Base-by-base conservation (phyloP, 2,329 filamentous ascomycete genomes). In the Cladophialophora chaetospira region DNA sequence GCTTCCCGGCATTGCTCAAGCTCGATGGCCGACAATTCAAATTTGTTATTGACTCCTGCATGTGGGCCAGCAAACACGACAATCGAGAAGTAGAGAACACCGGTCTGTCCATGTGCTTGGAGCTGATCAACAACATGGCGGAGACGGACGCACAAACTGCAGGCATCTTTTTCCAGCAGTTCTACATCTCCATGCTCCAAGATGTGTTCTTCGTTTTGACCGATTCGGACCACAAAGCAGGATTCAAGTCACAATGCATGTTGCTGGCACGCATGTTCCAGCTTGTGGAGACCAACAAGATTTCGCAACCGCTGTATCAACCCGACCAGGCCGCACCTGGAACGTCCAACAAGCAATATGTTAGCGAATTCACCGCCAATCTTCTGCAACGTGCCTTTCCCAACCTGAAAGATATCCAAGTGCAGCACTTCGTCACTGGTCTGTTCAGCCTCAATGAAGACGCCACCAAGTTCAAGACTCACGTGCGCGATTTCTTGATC, bases 11-110 rank as follows among this genome's bases (percentile, higher is more conserved):
- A 1, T 82, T 99, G 19, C 82, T 99, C 64, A 95, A 96, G 75
- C 85, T 99, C 29, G 93, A 99, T 71, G 93, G 90, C 69, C 86
- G 91, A 58, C 94, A 97, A 71, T 99, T 99, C 85, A 99, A 99
- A 77, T 96, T 97, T 70, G 92, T 99, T 68, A 97, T 99, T 65
- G 94, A 99, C 73, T 96, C 93, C 31, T 99, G 95, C 80, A 91
- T 97, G 82, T 99, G 94, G 95, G 94, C 95, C n/a, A 97, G 93
- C 79, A 99, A 99, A 80, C 94, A 99, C 75, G 94, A 99, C 77
- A 99, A 99, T 76, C 89, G 94, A 59, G 91, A 97, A 70, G 94
- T 99, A 26, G 94, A 99, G 75, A 91, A 89, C 65, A 95, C 94
- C 35, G 94, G 94, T 59, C 84, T 99, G 60, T 94, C 92, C 75